A percentile compares a stretch with the other conserved stretches of the same genome.
phyloP scores from a whole-genome alignment of 495 filamentous ascomycete genomes.

The Melanomma pulvis-pyrius region DNA sequence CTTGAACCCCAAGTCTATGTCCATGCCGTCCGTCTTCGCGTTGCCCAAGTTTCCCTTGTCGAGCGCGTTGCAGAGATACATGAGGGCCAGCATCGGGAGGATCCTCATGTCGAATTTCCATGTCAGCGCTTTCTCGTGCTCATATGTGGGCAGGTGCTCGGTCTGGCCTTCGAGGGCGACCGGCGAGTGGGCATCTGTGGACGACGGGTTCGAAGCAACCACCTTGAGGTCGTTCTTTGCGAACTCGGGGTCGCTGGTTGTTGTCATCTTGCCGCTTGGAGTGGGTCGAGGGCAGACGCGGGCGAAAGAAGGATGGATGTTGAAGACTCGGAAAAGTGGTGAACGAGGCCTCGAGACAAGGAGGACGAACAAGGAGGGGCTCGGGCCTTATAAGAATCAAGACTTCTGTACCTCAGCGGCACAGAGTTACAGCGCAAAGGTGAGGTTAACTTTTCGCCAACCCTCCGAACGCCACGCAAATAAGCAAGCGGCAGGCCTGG shows the following conservation, averaged over 20 bases:
- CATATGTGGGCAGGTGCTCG: slow-evolving; percentile 34
- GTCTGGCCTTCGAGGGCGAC: slow-evolving; percentile 12
- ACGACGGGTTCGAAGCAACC: slow-evolving; percentile 23
- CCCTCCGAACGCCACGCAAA: not conserved
- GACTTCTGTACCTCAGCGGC: not conserved
- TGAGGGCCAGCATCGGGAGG: slow-evolving; percentile 46
- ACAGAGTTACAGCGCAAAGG: not conserved
- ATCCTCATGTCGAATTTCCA: slow-evolving; percentile 48
- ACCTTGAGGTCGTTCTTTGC: slow-evolving; percentile 32
- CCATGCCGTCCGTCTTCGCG: slow-evolving; percentile 66
- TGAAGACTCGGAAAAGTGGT: not conserved
- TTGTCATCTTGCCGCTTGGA: slow-evolving; percentile 23
- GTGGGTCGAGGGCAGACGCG: not conserved
- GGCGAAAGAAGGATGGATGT: not conserved
- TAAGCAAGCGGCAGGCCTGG: not conserved
- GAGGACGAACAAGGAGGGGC: not conserved
- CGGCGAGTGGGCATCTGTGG: slow-evolving; percentile 22
- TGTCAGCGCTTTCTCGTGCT: slow-evolving; percentile 38
- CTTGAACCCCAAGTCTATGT: slow-evolving; percentile 53
- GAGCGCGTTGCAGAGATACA: slow-evolving; percentile 49
- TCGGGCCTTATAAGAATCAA: not conserved
- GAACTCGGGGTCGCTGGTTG: slow-evolving; percentile 16
- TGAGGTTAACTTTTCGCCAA: not conserved
- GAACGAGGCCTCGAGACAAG: not conserved
- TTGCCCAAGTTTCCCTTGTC: slow-evolving; percentile 55